Conservation (phyloP, 306 rosid genomes). For the Prunus dulcis region DNA sequence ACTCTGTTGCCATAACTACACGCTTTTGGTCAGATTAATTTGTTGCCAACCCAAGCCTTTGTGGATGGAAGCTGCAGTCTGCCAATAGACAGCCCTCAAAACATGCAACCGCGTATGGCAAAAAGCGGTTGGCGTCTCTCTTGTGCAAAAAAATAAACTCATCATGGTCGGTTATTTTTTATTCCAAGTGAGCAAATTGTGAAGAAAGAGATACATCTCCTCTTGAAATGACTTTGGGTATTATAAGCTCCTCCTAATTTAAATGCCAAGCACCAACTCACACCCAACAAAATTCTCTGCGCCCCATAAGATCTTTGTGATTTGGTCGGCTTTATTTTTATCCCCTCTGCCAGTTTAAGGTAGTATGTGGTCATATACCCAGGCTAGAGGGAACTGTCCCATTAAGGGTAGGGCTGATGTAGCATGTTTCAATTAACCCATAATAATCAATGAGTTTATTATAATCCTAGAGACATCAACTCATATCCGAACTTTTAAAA, state of each 20-base stretch:
- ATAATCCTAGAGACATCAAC: background rate
- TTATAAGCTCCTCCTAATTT: background rate
- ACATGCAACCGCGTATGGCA: slow-evolving; percentile 6
- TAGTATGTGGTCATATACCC: slow-evolving; percentile 10
- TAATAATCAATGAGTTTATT: background rate
- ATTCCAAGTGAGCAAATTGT: background rate
- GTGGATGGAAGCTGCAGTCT: background rate
- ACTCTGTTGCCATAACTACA: background rate
- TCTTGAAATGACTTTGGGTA: background rate
- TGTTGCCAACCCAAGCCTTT: slow-evolving; percentile 10
- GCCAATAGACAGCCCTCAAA: background rate
- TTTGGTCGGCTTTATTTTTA: slow-evolving; percentile 38
- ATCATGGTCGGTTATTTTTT: slow-evolving; percentile 18
- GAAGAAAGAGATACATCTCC: slow-evolving; percentile 4
- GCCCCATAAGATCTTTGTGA: slow-evolving; percentile 25
- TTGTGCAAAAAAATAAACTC: background rate
- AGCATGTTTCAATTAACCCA: slow-evolving; percentile 3
- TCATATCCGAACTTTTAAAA: background rate
- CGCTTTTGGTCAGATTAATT: background rate
- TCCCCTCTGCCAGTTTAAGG: slow-evolving; percentile 2
- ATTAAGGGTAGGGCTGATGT: background rate
- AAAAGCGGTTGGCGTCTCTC: background rate
- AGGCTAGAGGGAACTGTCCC: slow-evolving; percentile 10
- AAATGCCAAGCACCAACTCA: slow-evolving; percentile 33
- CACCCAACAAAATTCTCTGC: slow-evolving; percentile 13